Conservation (phyloP, 768 basidiomycete species). For the Mycena alexandri region DNA sequence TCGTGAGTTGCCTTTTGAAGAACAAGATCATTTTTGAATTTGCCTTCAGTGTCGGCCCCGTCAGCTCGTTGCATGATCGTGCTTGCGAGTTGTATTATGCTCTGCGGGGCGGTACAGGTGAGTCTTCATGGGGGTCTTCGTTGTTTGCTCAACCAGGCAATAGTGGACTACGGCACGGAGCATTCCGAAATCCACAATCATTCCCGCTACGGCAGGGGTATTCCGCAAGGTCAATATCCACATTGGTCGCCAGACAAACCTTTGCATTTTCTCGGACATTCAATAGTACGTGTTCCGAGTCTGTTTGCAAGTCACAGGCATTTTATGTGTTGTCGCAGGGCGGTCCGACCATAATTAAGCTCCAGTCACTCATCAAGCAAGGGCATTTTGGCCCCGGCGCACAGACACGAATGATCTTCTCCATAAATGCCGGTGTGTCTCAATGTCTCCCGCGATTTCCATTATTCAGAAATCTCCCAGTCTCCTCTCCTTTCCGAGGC, state of each 20-base stretch:
- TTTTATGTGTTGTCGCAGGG: constrained; percentile 49
- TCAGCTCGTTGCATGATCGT: constrained; percentile 65
- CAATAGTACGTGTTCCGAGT: constrained; percentile 51
- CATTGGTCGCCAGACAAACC: constrained; percentile 58
- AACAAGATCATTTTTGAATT: background rate
- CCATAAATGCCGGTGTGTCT: constrained; percentile 56
- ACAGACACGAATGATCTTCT: constrained; percentile 61
- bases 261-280: constrained; percentile 65
- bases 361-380: constrained; percentile 55
- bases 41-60: constrained; percentile 58
- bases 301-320: background rate
- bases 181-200: constrained; percentile 56
- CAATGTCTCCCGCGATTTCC: background rate
- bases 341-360: constrained; percentile 60
- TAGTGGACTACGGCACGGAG: constrained; percentile 62
- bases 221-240: constrained; percentile 57
- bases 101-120: constrained; percentile 59
- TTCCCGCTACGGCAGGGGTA: constrained; percentile 56
- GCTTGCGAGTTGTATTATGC: constrained; percentile 65
- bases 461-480: constrained; percentile 40
- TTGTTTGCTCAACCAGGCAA: background rate
- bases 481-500: constrained; percentile 63
- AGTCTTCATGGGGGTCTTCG: constrained; percentile 11
- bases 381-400: constrained; percentile 56
- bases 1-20: constrained; percentile 17